Evolutionary conservation across 371 early-diverging fungal genomes (phyloP), one percentile per base, ranked within the genome.

Genomic region (Mucor piriformis): DNA sequence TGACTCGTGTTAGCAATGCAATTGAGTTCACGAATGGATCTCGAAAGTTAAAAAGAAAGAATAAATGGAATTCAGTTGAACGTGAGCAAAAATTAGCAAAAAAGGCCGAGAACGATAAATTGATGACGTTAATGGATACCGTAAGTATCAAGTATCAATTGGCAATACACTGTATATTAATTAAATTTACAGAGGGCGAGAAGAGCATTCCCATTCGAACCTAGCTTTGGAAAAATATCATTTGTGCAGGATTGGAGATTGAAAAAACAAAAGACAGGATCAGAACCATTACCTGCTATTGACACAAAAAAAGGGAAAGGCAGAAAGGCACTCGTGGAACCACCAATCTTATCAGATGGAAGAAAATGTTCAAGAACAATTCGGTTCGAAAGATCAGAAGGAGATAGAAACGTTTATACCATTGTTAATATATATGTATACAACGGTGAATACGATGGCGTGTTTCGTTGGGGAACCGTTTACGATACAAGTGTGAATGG

Each of bases 41-140:
- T 6, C 71, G 73, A 40, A 67, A 70, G 27, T 54, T 67, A 23
- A 79, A 82, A 50, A 78, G 74, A 62, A 83, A 77, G 58, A 68
- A 74, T 52, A 85, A 83, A 62, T 81, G 79, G 77, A 85, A 85
- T 57, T 85, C 85, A 21, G 66, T 80, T 8, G 86, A 85, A 50
- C 66, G 83, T 15, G 86, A 83, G 44, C 83, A 82, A 46, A 83
- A 83, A 50, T 63, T 82, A 29, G 83, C 82, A 23, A 77, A 82
- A 53, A 83, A 83, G 67, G 77, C 79, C 42, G 86, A 85, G 50
- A 79, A 76, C 32, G 79, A 76, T 57, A 83, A 81, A 57, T 49
- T 83, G 2, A 82, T 85, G 86, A 80, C 83, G 57, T 57, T 83
- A 57, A 83, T 82, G 83, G 86, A 85, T 70, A 68, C 76, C 52